Percentiles rank a stretch among this genome's conserved stretches.
phyloP scores from a whole-genome alignment of 2,329 filamentous ascomycete genomes.

The Aureobasidium sp. region DNA sequence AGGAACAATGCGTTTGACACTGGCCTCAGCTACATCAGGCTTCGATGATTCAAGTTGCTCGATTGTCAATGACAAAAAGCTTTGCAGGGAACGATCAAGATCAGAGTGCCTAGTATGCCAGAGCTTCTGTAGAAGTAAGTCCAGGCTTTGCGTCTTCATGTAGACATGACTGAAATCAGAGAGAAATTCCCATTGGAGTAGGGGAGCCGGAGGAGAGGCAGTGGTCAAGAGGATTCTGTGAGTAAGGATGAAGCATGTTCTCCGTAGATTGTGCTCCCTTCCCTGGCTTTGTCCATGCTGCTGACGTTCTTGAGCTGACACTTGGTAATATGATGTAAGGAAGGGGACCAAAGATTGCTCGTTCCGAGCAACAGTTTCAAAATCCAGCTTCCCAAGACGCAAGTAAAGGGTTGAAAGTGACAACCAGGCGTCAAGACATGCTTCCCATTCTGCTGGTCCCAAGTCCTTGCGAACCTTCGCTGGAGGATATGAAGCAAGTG shows the following conservation, averaged over 20 bases:
- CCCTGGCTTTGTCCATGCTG: constrained; percentile 5
- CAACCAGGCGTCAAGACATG: constrained; percentile 70
- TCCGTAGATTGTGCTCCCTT: constrained; percentile 49
- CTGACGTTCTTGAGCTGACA: constrained; percentile 28
- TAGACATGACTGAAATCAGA: constrained; percentile 62
- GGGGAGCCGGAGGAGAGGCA: constrained; percentile 32
- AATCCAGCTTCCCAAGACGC: constrained; percentile 53
- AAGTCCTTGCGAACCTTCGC: constrained; percentile 60
- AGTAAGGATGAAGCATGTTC: constrained; percentile 57
- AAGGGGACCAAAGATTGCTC: constrained; percentile 57
- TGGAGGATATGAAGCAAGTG: constrained; percentile 71
- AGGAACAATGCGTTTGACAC: constrained; percentile 54
- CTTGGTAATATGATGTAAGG: constrained; percentile 58
- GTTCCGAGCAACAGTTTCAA: constrained; percentile 37
- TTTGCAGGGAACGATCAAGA: constrained; percentile 51
- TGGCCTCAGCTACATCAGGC: constrained; percentile 47
- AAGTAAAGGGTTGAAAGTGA: constrained; percentile 60
- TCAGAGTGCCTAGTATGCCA: constrained; percentile 46
- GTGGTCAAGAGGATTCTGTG: constrained; percentile 49
- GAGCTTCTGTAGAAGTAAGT: constrained; percentile 41
- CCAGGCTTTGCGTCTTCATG: constrained; percentile 53
- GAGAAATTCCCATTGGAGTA: constrained; percentile 62
- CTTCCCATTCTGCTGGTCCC: constrained; percentile 64
- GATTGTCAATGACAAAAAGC: constrained; percentile 56
- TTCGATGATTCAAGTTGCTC: constrained; percentile 57